A percentile compares a stretch with the other conserved stretches of the same genome.
Conservation (phyloP, 2,329 filamentous ascomycete genomes). For the Nigrospora sphaerica region DNA sequence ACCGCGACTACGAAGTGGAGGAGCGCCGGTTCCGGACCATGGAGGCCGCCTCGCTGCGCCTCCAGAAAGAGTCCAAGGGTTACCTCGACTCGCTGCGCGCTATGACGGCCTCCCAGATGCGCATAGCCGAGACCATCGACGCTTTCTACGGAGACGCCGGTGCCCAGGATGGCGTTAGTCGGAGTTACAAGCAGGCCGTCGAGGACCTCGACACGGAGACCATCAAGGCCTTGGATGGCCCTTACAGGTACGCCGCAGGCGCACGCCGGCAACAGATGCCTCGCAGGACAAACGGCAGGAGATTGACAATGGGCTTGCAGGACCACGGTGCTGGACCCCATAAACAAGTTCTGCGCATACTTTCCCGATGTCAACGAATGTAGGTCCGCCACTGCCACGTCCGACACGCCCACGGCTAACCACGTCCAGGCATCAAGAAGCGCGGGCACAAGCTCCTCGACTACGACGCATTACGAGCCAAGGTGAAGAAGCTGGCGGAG, state of each 20-base stretch:
- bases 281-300: not conserved
- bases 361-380: constrained; percentile 99
- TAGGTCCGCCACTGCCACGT: constrained; percentile 26
- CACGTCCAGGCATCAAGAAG: constrained; percentile 78
- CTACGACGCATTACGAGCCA: constrained; percentile 91
- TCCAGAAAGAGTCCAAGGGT: constrained; percentile 97
- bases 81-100: constrained; percentile 95
- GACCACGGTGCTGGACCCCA: constrained; percentile 90
- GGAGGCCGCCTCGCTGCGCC: constrained; percentile 83
- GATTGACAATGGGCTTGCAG: constrained; percentile 31
- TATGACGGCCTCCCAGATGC: constrained; percentile 99
- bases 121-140: constrained; percentile 98
- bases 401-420: constrained; percentile 9
- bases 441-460: constrained; percentile 97
- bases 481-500: constrained; percentile 94
- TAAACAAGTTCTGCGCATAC: constrained; percentile 93
- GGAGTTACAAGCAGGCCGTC: constrained; percentile 97
- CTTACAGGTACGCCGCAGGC: constrained; percentile 57
- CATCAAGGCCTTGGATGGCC: constrained; percentile 95
- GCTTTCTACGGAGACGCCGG: constrained; percentile 97
- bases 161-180: constrained; percentile 87
- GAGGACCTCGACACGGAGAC: constrained; percentile 97
- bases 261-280: too few species aligned
- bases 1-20: constrained; percentile 98
- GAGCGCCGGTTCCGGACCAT: constrained; percentile 95